Evolutionary conservation across 352 stramenopile species (phyloP).

Genomic region (Globisporangium alternatum): DNA sequence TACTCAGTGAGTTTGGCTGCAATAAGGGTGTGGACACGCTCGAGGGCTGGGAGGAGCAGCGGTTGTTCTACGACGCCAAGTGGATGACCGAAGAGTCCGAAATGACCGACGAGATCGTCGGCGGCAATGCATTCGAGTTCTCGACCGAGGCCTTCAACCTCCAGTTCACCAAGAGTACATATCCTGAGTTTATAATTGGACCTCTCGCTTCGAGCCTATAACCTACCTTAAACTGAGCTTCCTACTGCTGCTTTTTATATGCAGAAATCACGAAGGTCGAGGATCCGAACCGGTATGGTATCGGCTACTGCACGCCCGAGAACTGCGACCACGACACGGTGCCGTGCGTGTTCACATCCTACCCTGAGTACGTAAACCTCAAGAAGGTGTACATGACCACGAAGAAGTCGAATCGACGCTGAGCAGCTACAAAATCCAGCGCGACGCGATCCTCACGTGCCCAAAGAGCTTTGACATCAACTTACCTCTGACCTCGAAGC

Average conservation of each 20-base stretch:
- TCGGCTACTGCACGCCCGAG: slow-evolving; percentile 67
- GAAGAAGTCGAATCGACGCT: slow-evolving; percentile 38
- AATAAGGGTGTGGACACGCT: slow-evolving; percentile 63
- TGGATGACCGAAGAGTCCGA: slow-evolving; percentile 76
- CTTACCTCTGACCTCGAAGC: slow-evolving; percentile 10
- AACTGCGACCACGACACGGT: slow-evolving; percentile 59
- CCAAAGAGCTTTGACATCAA: neutral
- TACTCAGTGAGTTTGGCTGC: slow-evolving; percentile 79
- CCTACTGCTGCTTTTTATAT: too few relatives aligned
- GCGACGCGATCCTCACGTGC: neutral
- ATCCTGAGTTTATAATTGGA: slow-evolving; percentile 3
- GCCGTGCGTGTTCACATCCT: slow-evolving; percentile 54
- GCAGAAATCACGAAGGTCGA: slow-evolving; percentile 21
- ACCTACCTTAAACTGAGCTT: neutral
- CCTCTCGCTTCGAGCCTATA: too few relatives aligned
- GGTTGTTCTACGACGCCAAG: slow-evolving; percentile 56
- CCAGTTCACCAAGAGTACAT: slow-evolving; percentile 29
- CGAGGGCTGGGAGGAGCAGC: slow-evolving; percentile 63
- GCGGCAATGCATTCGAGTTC: slow-evolving; percentile 77
- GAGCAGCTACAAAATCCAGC: neutral
- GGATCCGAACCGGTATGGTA: slow-evolving; percentile 62
- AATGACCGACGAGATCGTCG: slow-evolving; percentile 60
- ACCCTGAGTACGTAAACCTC: slow-evolving; percentile 68
- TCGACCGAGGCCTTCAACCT: slow-evolving; percentile 59
- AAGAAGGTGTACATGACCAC: slow-evolving; percentile 69